Conservation (phyloP, 768 basidiomycete genomes). For the Filobasidium floriforme region DNA sequence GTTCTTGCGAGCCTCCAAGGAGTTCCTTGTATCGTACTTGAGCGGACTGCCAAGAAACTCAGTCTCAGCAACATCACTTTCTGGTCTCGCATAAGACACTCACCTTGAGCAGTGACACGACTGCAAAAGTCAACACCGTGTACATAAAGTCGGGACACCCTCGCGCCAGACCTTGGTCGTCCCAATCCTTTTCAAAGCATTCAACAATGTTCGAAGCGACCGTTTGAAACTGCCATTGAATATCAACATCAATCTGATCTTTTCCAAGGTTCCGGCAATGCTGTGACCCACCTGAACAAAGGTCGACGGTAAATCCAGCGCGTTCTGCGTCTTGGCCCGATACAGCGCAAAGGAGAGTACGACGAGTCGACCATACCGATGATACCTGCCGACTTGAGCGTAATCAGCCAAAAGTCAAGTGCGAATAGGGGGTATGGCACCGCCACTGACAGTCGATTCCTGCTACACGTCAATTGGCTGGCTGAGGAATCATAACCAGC, state of each 20-base stretch:
- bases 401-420: background rate
- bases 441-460: slow-evolving; percentile 5
- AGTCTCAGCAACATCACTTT: background rate
- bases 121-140: slow-evolving; percentile 35
- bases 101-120: slow-evolving; percentile 28
- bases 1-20: slow-evolving; percentile 12
- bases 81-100: background rate
- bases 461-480: background rate
- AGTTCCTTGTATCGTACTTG: slow-evolving; percentile 16
- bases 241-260: background rate
- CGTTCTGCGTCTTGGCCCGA: slow-evolving; percentile 14
- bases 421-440: background rate
- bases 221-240: slow-evolving; percentile 24
- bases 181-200: slow-evolving; percentile 26
- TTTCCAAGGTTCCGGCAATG: background rate
- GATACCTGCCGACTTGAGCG: slow-evolving; percentile 17
- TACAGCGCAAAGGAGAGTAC: slow-evolving; percentile 29
- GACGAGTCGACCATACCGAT: slow-evolving; percentile 29
- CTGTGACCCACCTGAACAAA: slow-evolving; percentile 26
- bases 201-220: slow-evolving; percentile 27
- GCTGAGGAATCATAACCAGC: background rate
- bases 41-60: slow-evolving; percentile 1
- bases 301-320: slow-evolving; percentile 19
- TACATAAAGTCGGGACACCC: slow-evolving; percentile 32
- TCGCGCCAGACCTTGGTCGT: slow-evolving; percentile 12